Evolutionary conservation across 2,329 filamentous ascomycete genomes (phyloP), one percentile per base, ranked within the genome.

Genomic region (Botrytis aclada): DNA sequence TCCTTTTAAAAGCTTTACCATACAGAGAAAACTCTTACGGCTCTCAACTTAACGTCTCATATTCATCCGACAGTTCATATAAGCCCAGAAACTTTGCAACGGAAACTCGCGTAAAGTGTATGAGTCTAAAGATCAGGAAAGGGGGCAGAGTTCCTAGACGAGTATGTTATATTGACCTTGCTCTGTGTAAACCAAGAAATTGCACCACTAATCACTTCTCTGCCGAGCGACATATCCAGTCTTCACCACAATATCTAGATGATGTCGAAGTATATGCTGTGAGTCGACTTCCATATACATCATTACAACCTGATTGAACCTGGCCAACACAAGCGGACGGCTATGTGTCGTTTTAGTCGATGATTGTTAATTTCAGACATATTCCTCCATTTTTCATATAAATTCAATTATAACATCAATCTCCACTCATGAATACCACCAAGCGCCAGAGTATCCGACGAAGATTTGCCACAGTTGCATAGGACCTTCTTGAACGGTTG

Each of bases 341-440:
- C 4, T n/a, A 3, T n/a, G 10, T 4, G 14, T 25, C 4, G 4
- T 0, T 6, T 51, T 14, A 0, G n/a, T 14, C 1, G 10, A 51
- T 1, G 25, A 0, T n/a, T 6, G 10, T 22, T n/a, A 51, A 25
- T 5, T 25, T 25, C 22, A 25, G 4, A n/a, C 4, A 25, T 25
- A 3, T 51, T 51, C 22, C 4, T 12, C 4, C 43, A 45, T 51
- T 12, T 51, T 51, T n/a, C 6, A n/a, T 9, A n/a, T n/a, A 51
- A n/a, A 14, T n/a, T 14, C 0, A 51, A 51, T 51, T 2, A 14
- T 0, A 14, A 51, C 4, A n/a, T 14, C 25, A 4, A 25, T n/a
- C 4, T 51, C 22, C 10, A 12, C 10, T 25, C 45, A 14, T 51
- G 10, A 51, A 51, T n/a, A 7, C 10, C 10, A n/a, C 18, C 10